Conservation (phyloP, 2,329 filamentous ascomycete genomes). For the Mariannaea elegans region DNA sequence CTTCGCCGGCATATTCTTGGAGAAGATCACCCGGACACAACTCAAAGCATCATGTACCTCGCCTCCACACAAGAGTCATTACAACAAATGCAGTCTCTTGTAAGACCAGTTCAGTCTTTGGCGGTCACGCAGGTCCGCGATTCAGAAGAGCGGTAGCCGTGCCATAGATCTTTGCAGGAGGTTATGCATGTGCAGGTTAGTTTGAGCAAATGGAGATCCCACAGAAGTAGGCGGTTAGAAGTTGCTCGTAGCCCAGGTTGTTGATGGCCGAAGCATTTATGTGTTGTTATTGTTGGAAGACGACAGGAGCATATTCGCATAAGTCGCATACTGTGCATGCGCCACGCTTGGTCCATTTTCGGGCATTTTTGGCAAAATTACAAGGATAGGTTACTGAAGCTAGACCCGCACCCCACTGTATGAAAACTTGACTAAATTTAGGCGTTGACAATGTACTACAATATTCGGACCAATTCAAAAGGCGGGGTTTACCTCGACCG, state of each 20-base stretch:
- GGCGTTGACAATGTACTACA: no score
- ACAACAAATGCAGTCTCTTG: neutral
- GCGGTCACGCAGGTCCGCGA: neutral
- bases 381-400: neutral
- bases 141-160: neutral
- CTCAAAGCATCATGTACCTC: no score
- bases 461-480: no score
- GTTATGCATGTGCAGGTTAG: neutral
- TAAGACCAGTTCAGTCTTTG: neutral
- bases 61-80: neutral
- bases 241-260: neutral
- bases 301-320: neutral
- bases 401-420: neutral
- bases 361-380: neutral
- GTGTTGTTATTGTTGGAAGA: neutral
- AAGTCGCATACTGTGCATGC: neutral
- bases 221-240: neutral
- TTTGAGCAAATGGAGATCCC: neutral
- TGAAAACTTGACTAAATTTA: no score
- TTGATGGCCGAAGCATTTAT: neutral
- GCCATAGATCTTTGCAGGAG: neutral
- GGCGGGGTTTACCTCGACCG: no score
- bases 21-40: neutral
- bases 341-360: neutral
- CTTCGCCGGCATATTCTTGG: neutral